phyloP scores from a whole-genome alignment of 345 rosid genomes.

The Eucalyptus caleyi region DNA sequence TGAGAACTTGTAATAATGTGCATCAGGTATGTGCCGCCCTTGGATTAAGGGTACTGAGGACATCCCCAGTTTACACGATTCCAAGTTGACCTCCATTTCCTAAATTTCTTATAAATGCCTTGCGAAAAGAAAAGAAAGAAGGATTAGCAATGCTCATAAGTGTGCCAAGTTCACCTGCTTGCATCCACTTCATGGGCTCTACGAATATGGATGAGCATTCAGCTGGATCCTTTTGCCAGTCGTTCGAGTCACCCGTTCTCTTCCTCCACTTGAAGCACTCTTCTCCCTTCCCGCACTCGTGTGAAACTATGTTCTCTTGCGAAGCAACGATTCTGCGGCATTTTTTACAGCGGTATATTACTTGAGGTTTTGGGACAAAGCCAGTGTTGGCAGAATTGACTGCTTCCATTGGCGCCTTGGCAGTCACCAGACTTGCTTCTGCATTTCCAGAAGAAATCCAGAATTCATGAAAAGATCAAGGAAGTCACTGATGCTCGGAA shows the following conservation, averaged over 20 bases:
- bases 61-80: background rate
- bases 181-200: constrained; percentile 96
- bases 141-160: background rate
- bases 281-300: constrained; percentile 67
- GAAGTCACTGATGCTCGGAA: background rate
- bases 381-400: constrained; percentile 7
- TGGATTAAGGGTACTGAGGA: background rate
- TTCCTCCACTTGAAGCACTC: constrained; percentile 68
- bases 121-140: background rate
- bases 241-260: constrained; percentile 29
- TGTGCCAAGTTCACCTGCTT: constrained; percentile 22
- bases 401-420: constrained; percentile 1
- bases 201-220: constrained; percentile 81
- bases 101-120: background rate
- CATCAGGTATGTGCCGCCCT: background rate
- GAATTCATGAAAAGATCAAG: background rate
- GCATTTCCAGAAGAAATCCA: background rate
- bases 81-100: background rate
- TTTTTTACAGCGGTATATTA: constrained; percentile 71
- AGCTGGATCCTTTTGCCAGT: constrained; percentile 8
- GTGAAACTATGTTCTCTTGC: constrained; percentile 49
- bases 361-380: constrained; percentile 22
- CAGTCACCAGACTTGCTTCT: background rate
- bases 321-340: constrained; percentile 76
- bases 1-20: background rate